Evolutionary conservation across 2,329 filamentous ascomycete genomes (phyloP), one percentile per base, ranked within the genome.

Genomic region (Colletotrichum camelliae): DNA sequence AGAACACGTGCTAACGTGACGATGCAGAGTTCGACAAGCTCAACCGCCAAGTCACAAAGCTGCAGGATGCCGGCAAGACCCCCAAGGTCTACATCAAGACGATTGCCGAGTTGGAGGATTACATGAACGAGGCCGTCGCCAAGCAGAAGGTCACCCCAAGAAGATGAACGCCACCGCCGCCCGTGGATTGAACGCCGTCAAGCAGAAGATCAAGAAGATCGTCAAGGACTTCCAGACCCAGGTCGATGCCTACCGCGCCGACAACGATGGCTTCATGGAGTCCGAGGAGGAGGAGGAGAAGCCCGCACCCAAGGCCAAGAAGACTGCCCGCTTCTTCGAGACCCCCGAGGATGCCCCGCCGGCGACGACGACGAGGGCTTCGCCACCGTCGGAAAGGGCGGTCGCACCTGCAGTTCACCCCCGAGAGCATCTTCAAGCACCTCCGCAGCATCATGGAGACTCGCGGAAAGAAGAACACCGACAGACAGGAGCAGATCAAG

Each of bases 121-220:
- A 94, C 83, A 94, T 98, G 90, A 96, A 96, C 84, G 97, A 99
- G 89, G 93, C 96, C 29, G 91, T 98, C 79, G 93, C 96, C 81
- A 98, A 98, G 91, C 95, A 98, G 84, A 99, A 99, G 90, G 94
- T 97, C 80, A 94, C 95, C 4, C 94, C 78, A 98, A 98, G 96
- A 98, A 98, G 91, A 98, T 98, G 96, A 99, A 98, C 88, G 96
- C 96, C 77, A 97, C 94, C 83, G 97, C 96, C 84, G 94, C 96
- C 79, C 95, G 96, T 87, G 96, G 96, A 82, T 91, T 99, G 82
- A 99, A 98, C 85, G 95, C 96, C 77, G 95, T 98, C 83, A 98
- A 98, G 88, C 97, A 99, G 86, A 96, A 96, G 88, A 95, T 99
- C 89, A 96, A 96, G 92, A 98, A 98, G 92, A 96, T 96, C 88